Evolutionary conservation across 768 basidiomycete genomes (phyloP).

Genomic region (Pholiota microspora): DNA sequence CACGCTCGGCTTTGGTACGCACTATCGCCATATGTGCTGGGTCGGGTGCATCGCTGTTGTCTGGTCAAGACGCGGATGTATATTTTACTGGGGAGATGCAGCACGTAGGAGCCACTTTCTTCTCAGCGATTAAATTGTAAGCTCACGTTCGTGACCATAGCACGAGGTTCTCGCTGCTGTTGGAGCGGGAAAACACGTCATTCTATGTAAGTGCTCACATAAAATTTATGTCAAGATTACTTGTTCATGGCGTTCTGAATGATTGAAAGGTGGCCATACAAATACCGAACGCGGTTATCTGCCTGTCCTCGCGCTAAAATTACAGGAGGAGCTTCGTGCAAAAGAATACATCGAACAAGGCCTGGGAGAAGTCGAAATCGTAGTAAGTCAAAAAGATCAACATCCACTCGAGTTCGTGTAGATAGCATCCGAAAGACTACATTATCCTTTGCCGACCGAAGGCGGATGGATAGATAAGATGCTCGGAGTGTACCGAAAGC

Average conservation of each 20-base stretch:
- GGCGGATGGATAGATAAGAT: constrained; percentile 11
- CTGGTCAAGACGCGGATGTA: constrained; percentile 73
- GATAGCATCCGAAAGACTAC: constrained; percentile 15
- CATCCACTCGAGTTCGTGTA: constrained; percentile 76
- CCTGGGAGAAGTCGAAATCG: constrained; percentile 51
- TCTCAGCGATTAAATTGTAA: constrained; percentile 15
- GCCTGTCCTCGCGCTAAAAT: constrained; percentile 63
- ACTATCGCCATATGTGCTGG: constrained; percentile 92
- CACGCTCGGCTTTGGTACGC: constrained; percentile 35
- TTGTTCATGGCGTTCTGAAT: constrained; percentile 14
- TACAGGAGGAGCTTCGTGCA: constrained; percentile 49
- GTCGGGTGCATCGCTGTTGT: constrained; percentile 77
- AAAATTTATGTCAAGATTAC: constrained; percentile 27
- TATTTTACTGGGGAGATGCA: constrained; percentile 93
- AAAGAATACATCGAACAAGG: constrained; percentile 29
- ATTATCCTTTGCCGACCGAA: not conserved
- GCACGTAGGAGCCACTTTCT: constrained; percentile 54
- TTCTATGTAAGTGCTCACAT: constrained; percentile 65
- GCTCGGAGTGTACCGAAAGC: constrained; percentile 6
- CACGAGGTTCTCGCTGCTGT: constrained; percentile 86
- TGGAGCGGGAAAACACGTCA: constrained; percentile 72
- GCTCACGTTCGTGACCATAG: constrained; percentile 37
- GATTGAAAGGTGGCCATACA: constrained; percentile 73
- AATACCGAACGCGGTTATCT: constrained; percentile 96
- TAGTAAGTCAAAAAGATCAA: constrained; percentile 68